These are phyloP conservation scores for Anaeramoeba ignava DNA, from an alignment of 78 protist species.

Conservation along the genomic window DNA sequence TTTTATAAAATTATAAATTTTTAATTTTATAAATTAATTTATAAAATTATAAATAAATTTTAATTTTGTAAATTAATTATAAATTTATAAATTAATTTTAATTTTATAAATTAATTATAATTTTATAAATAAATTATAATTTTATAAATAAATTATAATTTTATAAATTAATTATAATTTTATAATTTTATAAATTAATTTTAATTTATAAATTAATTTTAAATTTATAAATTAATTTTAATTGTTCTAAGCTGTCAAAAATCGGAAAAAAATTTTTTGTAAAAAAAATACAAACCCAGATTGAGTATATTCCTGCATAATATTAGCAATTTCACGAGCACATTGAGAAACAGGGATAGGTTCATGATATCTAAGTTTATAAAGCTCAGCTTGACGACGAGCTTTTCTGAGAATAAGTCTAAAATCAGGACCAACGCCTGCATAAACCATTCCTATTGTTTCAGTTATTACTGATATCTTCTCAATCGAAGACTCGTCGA, in stretches of 20 bases:
- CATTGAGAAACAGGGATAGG: conserved; percentile 60
- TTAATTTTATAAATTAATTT: too few relatives aligned
- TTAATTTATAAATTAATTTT: too few relatives aligned
- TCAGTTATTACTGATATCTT: conserved; percentile 59
- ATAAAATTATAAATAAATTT: too few relatives aligned
- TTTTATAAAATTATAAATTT: too few relatives aligned
- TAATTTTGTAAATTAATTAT: too few relatives aligned
- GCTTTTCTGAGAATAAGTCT: conserved; percentile 73
- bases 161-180: too few relatives aligned
- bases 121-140: too few relatives aligned
- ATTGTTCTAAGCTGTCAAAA: background rate
- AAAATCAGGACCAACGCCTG: conserved; percentile 94
- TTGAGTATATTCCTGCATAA: conserved; percentile 99
- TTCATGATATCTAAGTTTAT: conserved; percentile 80
- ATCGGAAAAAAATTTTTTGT: background rate
- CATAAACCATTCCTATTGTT: conserved; percentile 72
- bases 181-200: too few relatives aligned
- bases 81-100: too few relatives aligned
- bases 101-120: too few relatives aligned
- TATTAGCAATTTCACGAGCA: conserved; percentile 85
- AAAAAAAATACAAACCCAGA: conserved; percentile 65
- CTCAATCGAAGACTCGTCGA: conserved; percentile 66
- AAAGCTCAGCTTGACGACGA: conserved; percentile 72
- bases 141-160: too few relatives aligned
- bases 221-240: background rate